Percentiles rank a stretch among this genome's conserved stretches.
phyloP scores from a whole-genome alignment of 192 early-diverging fungal genomes.

The Cetraspora pellucida region DNA sequence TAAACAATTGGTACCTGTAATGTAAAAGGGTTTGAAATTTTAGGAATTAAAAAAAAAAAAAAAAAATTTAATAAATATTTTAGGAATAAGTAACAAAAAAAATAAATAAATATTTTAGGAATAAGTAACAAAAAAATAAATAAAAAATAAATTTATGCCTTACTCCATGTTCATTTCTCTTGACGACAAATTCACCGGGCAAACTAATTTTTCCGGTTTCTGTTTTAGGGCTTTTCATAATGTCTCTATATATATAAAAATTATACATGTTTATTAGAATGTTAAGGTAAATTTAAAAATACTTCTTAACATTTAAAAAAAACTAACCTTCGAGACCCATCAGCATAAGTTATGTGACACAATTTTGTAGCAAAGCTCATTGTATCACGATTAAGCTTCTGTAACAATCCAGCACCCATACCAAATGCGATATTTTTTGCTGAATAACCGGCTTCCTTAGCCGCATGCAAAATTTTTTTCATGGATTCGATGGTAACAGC shows the following conservation, averaged over 20 bases:
- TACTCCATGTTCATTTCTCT: constrained; percentile 46
- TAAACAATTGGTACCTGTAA: constrained; percentile 48
- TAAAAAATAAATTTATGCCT: background rate
- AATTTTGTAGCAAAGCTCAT: constrained; percentile 87
- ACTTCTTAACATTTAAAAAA: background rate
- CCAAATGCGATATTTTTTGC: constrained; percentile 79
- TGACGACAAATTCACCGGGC: constrained; percentile 68
- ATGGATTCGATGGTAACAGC: constrained; percentile 65
- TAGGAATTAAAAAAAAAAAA: background rate
- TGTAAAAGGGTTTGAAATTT: background rate
- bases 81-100: background rate
- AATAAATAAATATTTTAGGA: too few species aligned
- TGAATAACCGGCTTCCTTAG: constrained; percentile 62
- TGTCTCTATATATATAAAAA: constrained; percentile 52
- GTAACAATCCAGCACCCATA: constrained; percentile 86
- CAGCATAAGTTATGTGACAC: constrained; percentile 63
- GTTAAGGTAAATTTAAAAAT: background rate
- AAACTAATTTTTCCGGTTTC: constrained; percentile 73
- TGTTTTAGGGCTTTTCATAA: constrained; percentile 87
- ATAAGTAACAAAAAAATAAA: constrained; percentile 1
- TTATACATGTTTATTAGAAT: background rate
- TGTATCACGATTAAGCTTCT: constrained; percentile 85
- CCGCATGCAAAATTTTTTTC: constrained; percentile 58
- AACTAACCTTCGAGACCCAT: constrained; percentile 57
- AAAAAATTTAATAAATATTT: background rate